Evolutionary conservation across 2,329 filamentous ascomycete genomes (phyloP).

Genomic region (Corynespora cassiicola): DNA sequence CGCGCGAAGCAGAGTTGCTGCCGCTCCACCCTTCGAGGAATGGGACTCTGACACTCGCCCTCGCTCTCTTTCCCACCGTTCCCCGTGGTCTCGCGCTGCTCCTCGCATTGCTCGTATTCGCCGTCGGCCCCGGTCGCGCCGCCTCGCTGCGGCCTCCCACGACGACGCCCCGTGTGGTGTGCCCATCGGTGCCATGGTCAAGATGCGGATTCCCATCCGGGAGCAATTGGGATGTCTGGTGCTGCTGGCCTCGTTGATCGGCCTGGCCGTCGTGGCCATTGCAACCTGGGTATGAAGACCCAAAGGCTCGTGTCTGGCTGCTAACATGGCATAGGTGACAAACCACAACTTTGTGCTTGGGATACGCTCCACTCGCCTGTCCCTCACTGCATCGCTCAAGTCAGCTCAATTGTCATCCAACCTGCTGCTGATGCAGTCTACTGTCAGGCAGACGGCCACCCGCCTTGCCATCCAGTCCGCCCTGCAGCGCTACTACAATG

Average conservation of each 20-base stretch:
- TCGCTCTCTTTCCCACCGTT: conserved; percentile 13
- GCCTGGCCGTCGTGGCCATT: conserved; percentile 79
- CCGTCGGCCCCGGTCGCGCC: conserved; percentile 7
- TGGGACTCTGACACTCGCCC: conserved; percentile 26
- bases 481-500: conserved; percentile 59
- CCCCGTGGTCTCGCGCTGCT: neutral
- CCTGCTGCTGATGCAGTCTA: conserved; percentile 78
- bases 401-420: conserved; percentile 81
- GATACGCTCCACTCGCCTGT: conserved; percentile 67
- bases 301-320: neutral
- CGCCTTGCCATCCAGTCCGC: conserved; percentile 61
- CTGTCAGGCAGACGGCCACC: conserved; percentile 74
- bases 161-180: neutral
- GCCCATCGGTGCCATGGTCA: conserved; percentile 39
- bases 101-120: conserved; percentile 10
- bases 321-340: conserved; percentile 54
- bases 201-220: conserved; percentile 85
- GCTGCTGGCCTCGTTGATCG: conserved; percentile 74
- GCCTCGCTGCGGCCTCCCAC: conserved; percentile 1
- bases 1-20: no score
- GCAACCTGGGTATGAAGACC: conserved; percentile 64
- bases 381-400: conserved; percentile 85
- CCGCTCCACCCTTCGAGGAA: conserved; percentile 24
- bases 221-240: conserved; percentile 86
- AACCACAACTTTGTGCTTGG: conserved; percentile 67